phyloP scores from a whole-genome alignment of 371 early-diverging fungal species.

The Dinochytrium kinnereticum region DNA sequence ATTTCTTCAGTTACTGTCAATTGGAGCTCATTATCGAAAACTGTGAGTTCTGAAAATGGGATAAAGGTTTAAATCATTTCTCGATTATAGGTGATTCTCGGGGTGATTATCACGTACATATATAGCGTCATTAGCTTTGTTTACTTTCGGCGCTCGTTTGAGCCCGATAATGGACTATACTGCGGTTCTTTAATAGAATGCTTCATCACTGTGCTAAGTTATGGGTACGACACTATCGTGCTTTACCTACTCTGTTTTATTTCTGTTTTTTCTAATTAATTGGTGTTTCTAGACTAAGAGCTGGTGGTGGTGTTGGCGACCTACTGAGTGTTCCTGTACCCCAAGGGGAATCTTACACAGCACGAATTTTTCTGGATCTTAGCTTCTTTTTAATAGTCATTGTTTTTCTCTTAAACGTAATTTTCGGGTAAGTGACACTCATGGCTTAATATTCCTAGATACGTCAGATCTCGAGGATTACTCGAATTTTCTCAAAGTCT shows the following conservation, averaged over 20 bases:
- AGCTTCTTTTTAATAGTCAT: slow-evolving; percentile 63
- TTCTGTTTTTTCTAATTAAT: neutral
- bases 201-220: slow-evolving; percentile 59
- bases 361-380: slow-evolving; percentile 61
- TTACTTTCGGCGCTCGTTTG: slow-evolving; percentile 59
- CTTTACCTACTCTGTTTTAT: no score
- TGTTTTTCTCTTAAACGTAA: slow-evolving; percentile 63
- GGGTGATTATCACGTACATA: slow-evolving; percentile 61
- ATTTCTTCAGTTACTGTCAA: slow-evolving; percentile 63
- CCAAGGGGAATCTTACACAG: slow-evolving; percentile 47
- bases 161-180: slow-evolving; percentile 51
- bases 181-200: slow-evolving; percentile 58
- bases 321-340: slow-evolving; percentile 49
- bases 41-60: slow-evolving; percentile 24
- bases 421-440: slow-evolving; percentile 50
- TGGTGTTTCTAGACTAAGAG: slow-evolving; percentile 43
- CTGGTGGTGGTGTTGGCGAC: slow-evolving; percentile 65
- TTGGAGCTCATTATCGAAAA: slow-evolving; percentile 58
- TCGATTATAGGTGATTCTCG: slow-evolving; percentile 25
- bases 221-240: slow-evolving; percentile 39
- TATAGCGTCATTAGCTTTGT: slow-evolving; percentile 60
- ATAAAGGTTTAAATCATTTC: neutral
- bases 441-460: no score
- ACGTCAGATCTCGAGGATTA: no score
- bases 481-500: no score